Evolutionary conservation across 441 rosid genomes (phyloP), one percentile per base, ranked within the genome.

Genomic region (Eutrema salsugineum): DNA sequence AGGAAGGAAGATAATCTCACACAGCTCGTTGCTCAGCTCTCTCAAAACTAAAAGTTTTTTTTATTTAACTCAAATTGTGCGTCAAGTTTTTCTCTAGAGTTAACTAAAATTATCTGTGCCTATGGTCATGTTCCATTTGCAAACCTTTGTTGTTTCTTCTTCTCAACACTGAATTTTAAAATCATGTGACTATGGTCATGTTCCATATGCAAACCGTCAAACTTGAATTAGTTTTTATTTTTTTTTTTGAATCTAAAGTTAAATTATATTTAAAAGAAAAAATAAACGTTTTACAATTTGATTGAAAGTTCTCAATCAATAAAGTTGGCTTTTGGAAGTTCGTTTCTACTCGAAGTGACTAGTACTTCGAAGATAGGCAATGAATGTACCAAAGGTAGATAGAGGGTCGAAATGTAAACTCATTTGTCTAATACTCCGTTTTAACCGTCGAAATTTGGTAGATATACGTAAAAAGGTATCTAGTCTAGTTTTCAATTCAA

Each of bases 1-100:
- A 82, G 57, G 79, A 81, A 82, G 28, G 99, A 95, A 79, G 68
- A 77, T 7, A 27, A 80, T 32, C 87, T 95, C 24, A 71, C 70
- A 0, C 81, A 82, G 36, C 86, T 84, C 0, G 87, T 86, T 56
- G 68, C 72, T 73, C 81, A 88, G 64, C 79, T 93, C 30, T 90
- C 91, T 28, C 22, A 38, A 76, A 78, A 85, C 80, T 84, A 86
- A 77, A 76, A 68, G 1, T 19, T 7, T 60, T 79, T 30, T 30
- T 19, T 7, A 51, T 78, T 56, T 75, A 11, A 33, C 40, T 57
- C 62, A 40, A n/a, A n/a, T 35, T 3, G 57, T 58, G n/a, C n/a
- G 32, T 40, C 50, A 3, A 16, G 33, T 8, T 30, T 38, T 0
- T 33, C 44, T 17, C 56, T 32, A 20, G 76, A 72, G 38, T 14